Base-by-base conservation (phyloP, 495 filamentous ascomycete species). In the Hypoxylon rickii region DNA sequence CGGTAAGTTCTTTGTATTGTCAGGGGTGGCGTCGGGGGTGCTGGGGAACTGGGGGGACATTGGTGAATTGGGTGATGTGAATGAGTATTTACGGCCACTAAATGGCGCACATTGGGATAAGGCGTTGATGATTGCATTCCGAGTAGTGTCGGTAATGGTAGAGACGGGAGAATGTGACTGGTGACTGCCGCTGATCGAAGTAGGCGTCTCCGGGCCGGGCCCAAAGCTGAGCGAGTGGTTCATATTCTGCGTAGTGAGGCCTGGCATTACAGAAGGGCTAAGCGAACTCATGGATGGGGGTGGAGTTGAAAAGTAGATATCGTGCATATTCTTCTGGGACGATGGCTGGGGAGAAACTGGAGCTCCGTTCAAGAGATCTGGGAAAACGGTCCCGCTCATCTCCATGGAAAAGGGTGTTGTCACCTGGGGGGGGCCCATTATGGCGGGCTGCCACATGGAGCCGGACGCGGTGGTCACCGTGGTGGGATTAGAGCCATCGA, bases 101-200 rank as follows among this genome's bases (percentile, higher is more conserved):
- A 90, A 87, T 44, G 81, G 81, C 51, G 83, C 81, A 50, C 87
- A 83, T 70, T 90, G 89, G 57, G 88, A 87, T 55, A 97, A 83
- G 57, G 87, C 90, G 61, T 82, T 79, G 70, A 96, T 73, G 74
- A 97, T 81, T 67, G 92, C 85, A 76, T 89, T 87, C 73, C 94
- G 84, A 54, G 93, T 97, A 69, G 89, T 85, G 76, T 98, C 95
- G 65, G 93, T 95, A 72, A 98, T 93, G 58, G 92, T 82, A 55
- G 80, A 72, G 52, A 81, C 70, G 55, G 79, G 80, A 63, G 78
- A 76, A 61, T 75, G 73, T 60, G 78, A 77, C 66, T 81, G 79
- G 60, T 79, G 80, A 71, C 76, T 80, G 61, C 83, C 82, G 61
- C 79, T 83, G 54, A 88, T 80, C 33, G 88, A 89, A 16, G 83